These are phyloP conservation scores for Diplodia mutila DNA, from an alignment of 2,329 filamentous ascomycete genomes.

Conservation along the genomic window DNA sequence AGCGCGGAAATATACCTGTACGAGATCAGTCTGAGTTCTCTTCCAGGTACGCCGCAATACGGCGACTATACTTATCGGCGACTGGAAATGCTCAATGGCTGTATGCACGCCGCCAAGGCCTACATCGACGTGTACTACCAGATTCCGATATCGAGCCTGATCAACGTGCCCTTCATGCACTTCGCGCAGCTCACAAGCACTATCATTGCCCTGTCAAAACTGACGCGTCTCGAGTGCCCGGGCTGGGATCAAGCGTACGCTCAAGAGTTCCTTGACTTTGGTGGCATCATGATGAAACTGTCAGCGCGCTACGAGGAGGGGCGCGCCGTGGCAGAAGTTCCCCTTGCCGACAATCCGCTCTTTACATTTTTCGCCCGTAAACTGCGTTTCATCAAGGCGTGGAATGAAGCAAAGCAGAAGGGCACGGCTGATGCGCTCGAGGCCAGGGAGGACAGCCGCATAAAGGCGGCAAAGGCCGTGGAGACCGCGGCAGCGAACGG, in stretches of 20 bases:
- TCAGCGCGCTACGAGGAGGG: constrained; percentile 19
- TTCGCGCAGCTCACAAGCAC: constrained; percentile 25
- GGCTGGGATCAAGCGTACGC: constrained; percentile 21
- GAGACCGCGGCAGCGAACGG: not conserved
- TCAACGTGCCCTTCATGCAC: constrained; percentile 23
- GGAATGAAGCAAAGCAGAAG: constrained; percentile 24
- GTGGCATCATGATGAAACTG: not conserved
- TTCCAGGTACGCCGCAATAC: constrained; percentile 14
- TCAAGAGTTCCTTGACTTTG: constrained; percentile 10
- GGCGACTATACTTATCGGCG: constrained; percentile 25
- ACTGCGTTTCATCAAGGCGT: constrained; percentile 19
- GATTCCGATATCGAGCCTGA: not conserved
- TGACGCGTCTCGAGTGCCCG: constrained; percentile 29
- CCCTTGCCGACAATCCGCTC: constrained; percentile 21
- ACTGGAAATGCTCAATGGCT: constrained; percentile 23
- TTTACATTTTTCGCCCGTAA: constrained; percentile 22
- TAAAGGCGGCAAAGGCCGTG: not conserved
- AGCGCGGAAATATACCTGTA: constrained; percentile 27
- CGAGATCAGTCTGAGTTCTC: constrained; percentile 20
- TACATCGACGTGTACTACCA: not conserved
- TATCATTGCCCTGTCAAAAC: constrained; percentile 24
- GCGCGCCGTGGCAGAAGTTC: not conserved
- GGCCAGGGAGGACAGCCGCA: not conserved
- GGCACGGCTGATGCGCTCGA: not conserved
- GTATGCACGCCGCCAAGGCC: constrained; percentile 11